These are phyloP conservation scores for Sordariomycetes sp. DNA, from an alignment of 2,329 filamentous ascomycete genomes.

Conservation along the genomic window DNA sequence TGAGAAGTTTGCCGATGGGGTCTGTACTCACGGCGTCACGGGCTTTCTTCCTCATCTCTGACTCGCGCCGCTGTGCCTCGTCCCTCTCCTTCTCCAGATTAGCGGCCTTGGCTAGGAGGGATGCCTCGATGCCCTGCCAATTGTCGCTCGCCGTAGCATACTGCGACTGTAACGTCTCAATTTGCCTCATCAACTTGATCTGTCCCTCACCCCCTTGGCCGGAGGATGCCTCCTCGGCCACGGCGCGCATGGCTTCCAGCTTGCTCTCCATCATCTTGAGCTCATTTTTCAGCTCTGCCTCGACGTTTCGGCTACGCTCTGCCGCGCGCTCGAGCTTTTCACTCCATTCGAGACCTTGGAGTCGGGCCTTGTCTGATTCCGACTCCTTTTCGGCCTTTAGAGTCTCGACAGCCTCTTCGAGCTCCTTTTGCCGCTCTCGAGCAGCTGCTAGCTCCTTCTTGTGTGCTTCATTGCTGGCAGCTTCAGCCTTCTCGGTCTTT, in stretches of 20 bases:
- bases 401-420: slow-evolving; percentile 50
- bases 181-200: slow-evolving; percentile 82
- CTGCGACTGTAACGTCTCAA: slow-evolving; percentile 92
- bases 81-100: slow-evolving; percentile 85
- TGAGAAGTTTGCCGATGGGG: neutral
- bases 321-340: slow-evolving; percentile 65
- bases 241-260: slow-evolving; percentile 74
- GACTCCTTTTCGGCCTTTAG: slow-evolving; percentile 74
- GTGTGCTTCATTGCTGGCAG: slow-evolving; percentile 56
- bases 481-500: slow-evolving; percentile 54
- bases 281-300: slow-evolving; percentile 76
- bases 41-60: slow-evolving; percentile 80
- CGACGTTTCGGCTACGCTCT: slow-evolving; percentile 58
- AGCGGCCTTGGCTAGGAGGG: slow-evolving; percentile 66
- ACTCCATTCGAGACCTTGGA: slow-evolving; percentile 61
- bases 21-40: slow-evolving; percentile 64
- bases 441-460: slow-evolving; percentile 58
- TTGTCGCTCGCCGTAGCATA: slow-evolving; percentile 92
- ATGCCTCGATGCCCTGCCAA: slow-evolving; percentile 93
- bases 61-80: slow-evolving; percentile 73
- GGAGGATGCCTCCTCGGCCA: slow-evolving; percentile 83
- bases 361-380: slow-evolving; percentile 57
- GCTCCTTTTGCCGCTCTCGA: slow-evolving; percentile 45
- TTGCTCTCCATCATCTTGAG: slow-evolving; percentile 73
- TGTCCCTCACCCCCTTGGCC: slow-evolving; percentile 74